phyloP scores from a whole-genome alignment of 352 stramenopile genomes.

The Thalassiosira mediterranea region DNA sequence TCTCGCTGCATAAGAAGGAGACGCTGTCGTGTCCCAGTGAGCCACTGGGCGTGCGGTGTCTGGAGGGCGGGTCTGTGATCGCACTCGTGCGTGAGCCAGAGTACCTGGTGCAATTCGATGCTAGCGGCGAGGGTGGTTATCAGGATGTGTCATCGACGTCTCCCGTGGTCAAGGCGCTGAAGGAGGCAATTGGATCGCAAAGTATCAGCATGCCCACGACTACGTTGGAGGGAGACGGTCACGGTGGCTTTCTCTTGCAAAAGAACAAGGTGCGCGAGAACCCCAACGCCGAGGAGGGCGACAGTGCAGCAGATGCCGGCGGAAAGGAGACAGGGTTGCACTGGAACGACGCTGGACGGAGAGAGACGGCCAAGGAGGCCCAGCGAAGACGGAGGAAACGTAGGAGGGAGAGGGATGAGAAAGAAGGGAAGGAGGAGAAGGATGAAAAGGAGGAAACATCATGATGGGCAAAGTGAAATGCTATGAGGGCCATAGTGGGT shows the following conservation, averaged over 20 bases:
- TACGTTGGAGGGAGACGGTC: constrained; percentile 60
- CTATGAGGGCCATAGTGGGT: too few relatives aligned
- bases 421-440: not conserved
- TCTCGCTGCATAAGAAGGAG: constrained; percentile 53
- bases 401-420: constrained; percentile 20
- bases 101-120: constrained; percentile 53
- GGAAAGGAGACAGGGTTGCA: constrained; percentile 21
- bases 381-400: constrained; percentile 49
- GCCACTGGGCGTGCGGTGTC: constrained; percentile 40
- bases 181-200: constrained; percentile 12
- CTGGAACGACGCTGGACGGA: constrained; percentile 67
- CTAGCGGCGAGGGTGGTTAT: constrained; percentile 14
- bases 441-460: too few relatives aligned
- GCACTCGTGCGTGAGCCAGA: constrained; percentile 57
- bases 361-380: constrained; percentile 54
- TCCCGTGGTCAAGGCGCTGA: constrained; percentile 14
- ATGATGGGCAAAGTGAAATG: too few relatives aligned
- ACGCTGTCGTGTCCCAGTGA: constrained; percentile 46
- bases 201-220: constrained; percentile 51
- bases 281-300: not conserved
- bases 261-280: constrained; percentile 34
- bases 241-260: constrained; percentile 25
- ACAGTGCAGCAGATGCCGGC: not conserved
- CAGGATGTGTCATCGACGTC: constrained; percentile 16
- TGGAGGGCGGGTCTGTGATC: constrained; percentile 42